Evolutionary conservation across 495 filamentous ascomycete species (phyloP).

Genomic region (Daldinia grandis): DNA sequence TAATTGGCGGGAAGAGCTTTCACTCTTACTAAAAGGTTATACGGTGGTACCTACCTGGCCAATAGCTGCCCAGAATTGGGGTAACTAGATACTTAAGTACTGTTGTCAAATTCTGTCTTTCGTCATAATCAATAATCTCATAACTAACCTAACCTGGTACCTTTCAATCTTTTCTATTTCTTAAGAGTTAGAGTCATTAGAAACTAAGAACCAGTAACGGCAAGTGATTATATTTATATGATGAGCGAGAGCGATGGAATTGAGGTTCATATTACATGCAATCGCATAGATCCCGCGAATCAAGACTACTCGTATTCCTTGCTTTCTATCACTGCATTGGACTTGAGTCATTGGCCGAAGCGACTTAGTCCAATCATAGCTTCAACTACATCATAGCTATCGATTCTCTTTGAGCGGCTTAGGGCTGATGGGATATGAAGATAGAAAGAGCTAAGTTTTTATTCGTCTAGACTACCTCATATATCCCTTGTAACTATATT

Average conservation of each 20-base stretch:
- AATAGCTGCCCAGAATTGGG: not conserved
- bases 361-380: conserved; percentile 9
- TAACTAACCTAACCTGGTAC: too few species aligned
- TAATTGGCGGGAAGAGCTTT: conserved; percentile 27
- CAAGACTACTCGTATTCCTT: conserved; percentile 1
- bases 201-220: not conserved
- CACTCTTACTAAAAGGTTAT: conserved; percentile 7
- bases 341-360: conserved; percentile 35
- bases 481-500: not conserved
- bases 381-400: conserved; percentile 12
- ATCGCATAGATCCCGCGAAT: not conserved
- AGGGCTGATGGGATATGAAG: not conserved
- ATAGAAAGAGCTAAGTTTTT: not conserved
- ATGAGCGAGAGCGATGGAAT: not conserved
- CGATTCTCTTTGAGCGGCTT: not conserved
- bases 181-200: not conserved
- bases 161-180: too few species aligned
- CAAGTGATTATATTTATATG: not conserved
- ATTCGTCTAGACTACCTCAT: not conserved
- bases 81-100: not conserved
- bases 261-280: not conserved
- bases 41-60: not conserved
- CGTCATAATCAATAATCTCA: too few species aligned
- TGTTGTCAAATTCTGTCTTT: not conserved
- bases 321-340: not conserved